A percentile compares a stretch with the other conserved stretches of the same genome.
Conservation (phyloP, 169 alveolate species). For the Plasmodium coatneyi region DNA sequence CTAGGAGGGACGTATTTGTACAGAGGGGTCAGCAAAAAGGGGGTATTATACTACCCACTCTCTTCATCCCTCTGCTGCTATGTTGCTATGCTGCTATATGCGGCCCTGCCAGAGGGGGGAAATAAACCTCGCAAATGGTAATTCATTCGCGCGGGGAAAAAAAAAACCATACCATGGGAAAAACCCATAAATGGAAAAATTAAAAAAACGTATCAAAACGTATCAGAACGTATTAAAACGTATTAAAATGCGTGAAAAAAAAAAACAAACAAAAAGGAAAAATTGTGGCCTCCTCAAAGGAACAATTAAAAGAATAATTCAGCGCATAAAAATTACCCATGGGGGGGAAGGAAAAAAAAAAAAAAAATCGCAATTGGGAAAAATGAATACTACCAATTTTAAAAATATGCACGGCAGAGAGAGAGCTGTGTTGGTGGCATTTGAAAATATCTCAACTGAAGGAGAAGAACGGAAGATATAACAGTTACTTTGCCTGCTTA, state of each 20-base stretch:
- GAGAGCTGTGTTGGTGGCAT: background rate
- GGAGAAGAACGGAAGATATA: background rate
- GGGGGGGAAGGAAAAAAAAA: background rate
- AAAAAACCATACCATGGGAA: background rate
- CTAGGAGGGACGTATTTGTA: background rate
- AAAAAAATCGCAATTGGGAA: background rate
- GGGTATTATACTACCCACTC: background rate
- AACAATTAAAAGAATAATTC: background rate
- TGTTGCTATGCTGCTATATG: too few species aligned
- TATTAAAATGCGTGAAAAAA: background rate
- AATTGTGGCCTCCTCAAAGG: background rate
- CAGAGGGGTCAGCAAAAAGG: background rate
- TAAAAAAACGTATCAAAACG: background rate
- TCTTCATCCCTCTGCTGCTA: background rate
- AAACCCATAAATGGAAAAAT: background rate
- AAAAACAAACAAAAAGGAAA: background rate
- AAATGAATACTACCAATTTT: background rate
- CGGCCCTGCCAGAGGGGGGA: constrained; percentile 1
- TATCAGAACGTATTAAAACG: background rate
- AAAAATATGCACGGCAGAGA: background rate
- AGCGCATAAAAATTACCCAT: background rate
- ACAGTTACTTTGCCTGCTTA: background rate
- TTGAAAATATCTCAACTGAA: background rate
- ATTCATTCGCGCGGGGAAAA: background rate
- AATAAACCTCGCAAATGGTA: background rate